Evolutionary conservation across 192 early-diverging fungal species (phyloP).

Genomic region (Coemansia sp.): DNA sequence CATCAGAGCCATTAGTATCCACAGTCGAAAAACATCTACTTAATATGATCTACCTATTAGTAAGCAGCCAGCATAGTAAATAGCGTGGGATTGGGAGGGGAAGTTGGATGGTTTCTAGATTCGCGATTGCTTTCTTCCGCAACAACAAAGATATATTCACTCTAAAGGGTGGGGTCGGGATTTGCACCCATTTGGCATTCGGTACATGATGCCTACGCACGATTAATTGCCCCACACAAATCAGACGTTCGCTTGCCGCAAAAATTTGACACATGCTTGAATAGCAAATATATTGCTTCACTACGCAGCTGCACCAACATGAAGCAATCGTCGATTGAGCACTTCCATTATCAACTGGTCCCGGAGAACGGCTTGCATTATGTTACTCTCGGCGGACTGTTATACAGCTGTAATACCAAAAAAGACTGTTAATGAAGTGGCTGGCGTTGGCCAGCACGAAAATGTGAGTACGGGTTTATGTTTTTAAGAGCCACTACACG

Average conservation of each 20-base stretch:
- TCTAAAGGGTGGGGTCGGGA: not conserved
- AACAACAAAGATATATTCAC: too few species aligned
- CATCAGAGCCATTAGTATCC: not conserved
- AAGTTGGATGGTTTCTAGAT: too few species aligned
- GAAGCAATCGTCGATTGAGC: not conserved
- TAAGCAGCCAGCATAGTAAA: not conserved
- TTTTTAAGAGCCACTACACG: not conserved
- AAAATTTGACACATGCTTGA: not conserved
- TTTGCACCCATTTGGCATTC: not conserved
- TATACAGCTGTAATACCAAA: not conserved
- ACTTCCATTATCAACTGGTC: not conserved
- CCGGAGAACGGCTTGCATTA: not conserved
- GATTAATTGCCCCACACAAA: not conserved
- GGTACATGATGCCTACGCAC: not conserved
- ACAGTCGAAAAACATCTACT: not conserved
- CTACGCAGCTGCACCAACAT: not conserved
- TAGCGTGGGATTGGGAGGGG: not conserved
- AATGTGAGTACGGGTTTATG: not conserved
- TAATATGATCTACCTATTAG: not conserved
- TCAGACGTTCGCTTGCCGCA: not conserved
- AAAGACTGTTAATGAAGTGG: not conserved
- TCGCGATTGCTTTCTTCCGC: too few species aligned
- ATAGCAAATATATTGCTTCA: not conserved
- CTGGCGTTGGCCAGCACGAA: not conserved
- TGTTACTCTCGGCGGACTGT: not conserved